Evolutionary conservation across 1,284 basidiomycete genomes (phyloP).

Genomic region (Fomitopsis palustris): DNA sequence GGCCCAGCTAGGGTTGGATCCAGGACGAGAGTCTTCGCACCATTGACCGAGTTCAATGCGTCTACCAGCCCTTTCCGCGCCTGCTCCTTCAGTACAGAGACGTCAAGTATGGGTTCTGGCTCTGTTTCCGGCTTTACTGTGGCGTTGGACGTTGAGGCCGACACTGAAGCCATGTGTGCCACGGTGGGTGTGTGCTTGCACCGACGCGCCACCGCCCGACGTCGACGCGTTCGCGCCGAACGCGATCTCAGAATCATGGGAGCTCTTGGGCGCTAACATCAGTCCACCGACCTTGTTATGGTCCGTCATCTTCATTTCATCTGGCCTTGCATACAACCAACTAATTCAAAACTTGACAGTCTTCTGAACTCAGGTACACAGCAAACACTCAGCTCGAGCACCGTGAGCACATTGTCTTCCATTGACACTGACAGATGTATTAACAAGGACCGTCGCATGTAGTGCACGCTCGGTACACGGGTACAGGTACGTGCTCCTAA

Average conservation of each 20-base stretch:
- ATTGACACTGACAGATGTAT: slow-evolving; percentile 7
- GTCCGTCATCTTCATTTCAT: slow-evolving; percentile 32
- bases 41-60: slow-evolving; percentile 85
- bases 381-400: slow-evolving; percentile 93
- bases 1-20: slow-evolving; percentile 89
- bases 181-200: neutral
- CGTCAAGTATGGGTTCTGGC: slow-evolving; percentile 51
- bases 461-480: slow-evolving; percentile 97
- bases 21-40: slow-evolving; percentile 93
- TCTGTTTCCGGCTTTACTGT: slow-evolving; percentile 20
- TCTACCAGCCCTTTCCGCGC: slow-evolving; percentile 77
- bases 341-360: slow-evolving; percentile 36
- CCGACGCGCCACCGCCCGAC: neutral
- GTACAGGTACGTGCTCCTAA: slow-evolving; percentile 61
- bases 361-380: slow-evolving; percentile 89
- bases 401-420: slow-evolving; percentile 46
- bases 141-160: slow-evolving; percentile 24
- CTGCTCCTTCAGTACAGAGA: slow-evolving; percentile 71
- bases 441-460: neutral
- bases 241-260: slow-evolving; percentile 3
- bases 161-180: slow-evolving; percentile 11
- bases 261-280: slow-evolving; percentile 6
- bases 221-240: slow-evolving; percentile 6
- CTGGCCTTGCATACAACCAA: slow-evolving; percentile 9
- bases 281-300: slow-evolving; percentile 35